Evolutionary conservation across 768 basidiomycete species (phyloP), one percentile per base, ranked within the genome.

Genomic region (Suillus hirtellus): DNA sequence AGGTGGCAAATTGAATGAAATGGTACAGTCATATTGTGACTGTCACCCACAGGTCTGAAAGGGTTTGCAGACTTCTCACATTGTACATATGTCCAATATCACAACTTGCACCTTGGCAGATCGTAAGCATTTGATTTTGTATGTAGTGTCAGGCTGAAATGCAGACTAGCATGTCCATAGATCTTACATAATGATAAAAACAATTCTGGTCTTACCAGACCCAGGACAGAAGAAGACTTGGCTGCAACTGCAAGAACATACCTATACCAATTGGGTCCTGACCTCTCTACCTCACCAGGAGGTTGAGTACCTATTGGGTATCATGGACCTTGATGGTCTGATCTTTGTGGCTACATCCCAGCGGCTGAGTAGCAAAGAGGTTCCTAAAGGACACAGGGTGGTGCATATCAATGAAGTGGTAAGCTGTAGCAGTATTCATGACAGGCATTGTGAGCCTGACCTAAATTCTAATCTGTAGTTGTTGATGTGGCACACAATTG

Each of bases 361-460:
- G 34, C 34, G 35, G 12, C 10, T 27, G 2, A 0, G n/a, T 54
- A 11, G 6, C 11, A n/a, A 35, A n/a, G 10, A 35, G n/a, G 34
- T 54, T 54, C 34, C 19, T 54, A 3, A 10, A 35, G 53, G 12
- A 35, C 34, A 35, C 5, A 19, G 5, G 12, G 19, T 53, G 52
- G 34, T 53, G 52, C 31, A 53, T 27, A 53, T 53, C 34, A 53
- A 53, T 34, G 52, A 53, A 53, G 19, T 53, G 52, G 52, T 53
- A 53, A 11, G 34, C 10, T 4, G 34, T 19, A 17, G 1, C 4
- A 10, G 52, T 52, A 27, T 31, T 8, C 3, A 44, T 44, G 43
- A 44, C 34, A 34, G 10, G 34, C 19, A 53, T n/a, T 10, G 4
- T 19, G 34, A 17, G 10, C 34, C 9, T 24, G 9, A 52, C 5